A percentile compares a stretch with the other conserved stretches of the same genome.
Conservation (phyloP, 805 yeast species). For the Kodamaea laetipori region DNA sequence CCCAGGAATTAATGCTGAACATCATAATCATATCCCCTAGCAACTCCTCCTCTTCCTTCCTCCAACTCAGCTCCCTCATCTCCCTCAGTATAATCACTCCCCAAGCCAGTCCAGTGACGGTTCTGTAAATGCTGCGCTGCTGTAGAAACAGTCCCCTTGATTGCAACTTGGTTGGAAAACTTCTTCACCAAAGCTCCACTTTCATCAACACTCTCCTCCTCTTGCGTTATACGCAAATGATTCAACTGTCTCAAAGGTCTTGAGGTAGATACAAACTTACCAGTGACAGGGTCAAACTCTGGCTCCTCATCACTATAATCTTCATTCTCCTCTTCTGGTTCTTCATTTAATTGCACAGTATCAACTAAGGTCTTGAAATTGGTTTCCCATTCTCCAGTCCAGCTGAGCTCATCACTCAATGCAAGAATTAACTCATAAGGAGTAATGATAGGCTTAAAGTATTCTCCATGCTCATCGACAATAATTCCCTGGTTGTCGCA, state of each 20-base stretch:
- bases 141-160: constrained; percentile 82
- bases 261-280: constrained; percentile 65
- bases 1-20: constrained; percentile 3
- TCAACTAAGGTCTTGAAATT: constrained; percentile 63
- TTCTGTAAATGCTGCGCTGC: constrained; percentile 76
- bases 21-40: constrained; percentile 72
- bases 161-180: constrained; percentile 59
- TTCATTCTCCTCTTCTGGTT: constrained; percentile 31
- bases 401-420: constrained; percentile 67
- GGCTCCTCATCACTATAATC: constrained; percentile 62
- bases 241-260: constrained; percentile 71
- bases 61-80: constrained; percentile 74
- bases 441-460: constrained; percentile 87
- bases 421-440: constrained; percentile 91
- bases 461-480: constrained; percentile 75
- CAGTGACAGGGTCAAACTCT: constrained; percentile 86
- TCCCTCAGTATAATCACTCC: constrained; percentile 68
- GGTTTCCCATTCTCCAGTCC: constrained; percentile 95
- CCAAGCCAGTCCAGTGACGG: constrained; percentile 86
- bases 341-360: constrained; percentile 30
- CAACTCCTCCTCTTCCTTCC: constrained; percentile 84
- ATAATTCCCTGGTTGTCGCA: constrained; percentile 94
- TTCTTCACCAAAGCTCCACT: constrained; percentile 51
- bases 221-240: constrained; percentile 64
- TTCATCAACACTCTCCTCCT: constrained; percentile 21